phyloP scores from a whole-genome alignment of 108 stramenopile genomes.

The Mediolabrus comicus region DNA sequence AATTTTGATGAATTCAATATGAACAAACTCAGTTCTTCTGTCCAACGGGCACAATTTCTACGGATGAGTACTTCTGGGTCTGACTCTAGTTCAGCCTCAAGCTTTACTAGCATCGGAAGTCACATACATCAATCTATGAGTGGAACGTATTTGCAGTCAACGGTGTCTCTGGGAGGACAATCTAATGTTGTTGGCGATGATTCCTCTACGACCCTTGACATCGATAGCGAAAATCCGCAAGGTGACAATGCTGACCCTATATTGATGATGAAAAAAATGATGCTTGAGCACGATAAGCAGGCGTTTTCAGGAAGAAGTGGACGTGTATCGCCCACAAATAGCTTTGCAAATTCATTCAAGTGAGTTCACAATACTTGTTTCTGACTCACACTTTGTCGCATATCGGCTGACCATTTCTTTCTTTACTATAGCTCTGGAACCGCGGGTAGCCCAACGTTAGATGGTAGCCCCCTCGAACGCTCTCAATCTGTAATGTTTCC shows the following conservation, averaged over 20 bases:
- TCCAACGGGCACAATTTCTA: background rate
- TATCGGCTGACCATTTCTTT: background rate
- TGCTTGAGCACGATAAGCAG: conserved; percentile 28
- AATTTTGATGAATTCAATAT: conserved; percentile 34
- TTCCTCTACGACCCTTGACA: conserved; percentile 3
- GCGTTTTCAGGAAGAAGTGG: background rate
- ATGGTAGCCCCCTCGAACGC: conserved; percentile 14
- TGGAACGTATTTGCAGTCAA: conserved; percentile 28
- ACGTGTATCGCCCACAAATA: conserved; percentile 4
- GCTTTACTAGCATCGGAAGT: conserved; percentile 25
- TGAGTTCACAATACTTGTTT: too few relatives aligned
- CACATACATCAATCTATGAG: conserved; percentile 1
- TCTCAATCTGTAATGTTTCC: conserved; percentile 12
- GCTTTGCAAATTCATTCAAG: conserved; percentile 14
- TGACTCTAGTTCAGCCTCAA: conserved; percentile 23
- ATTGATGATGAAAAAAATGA: conserved; percentile 16
- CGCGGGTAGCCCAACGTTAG: background rate
- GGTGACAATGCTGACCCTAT: background rate
- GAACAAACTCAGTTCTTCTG: conserved; percentile 4
- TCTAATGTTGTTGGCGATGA: background rate
- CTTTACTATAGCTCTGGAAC: background rate
- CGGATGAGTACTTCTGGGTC: conserved; percentile 8
- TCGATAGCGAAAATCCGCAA: conserved; percentile 5
- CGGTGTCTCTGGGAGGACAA: conserved; percentile 22
- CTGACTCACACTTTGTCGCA: background rate